Base-by-base conservation (phyloP, 1,284 basidiomycete genomes). In the Apiotrichum gamsii region DNA sequence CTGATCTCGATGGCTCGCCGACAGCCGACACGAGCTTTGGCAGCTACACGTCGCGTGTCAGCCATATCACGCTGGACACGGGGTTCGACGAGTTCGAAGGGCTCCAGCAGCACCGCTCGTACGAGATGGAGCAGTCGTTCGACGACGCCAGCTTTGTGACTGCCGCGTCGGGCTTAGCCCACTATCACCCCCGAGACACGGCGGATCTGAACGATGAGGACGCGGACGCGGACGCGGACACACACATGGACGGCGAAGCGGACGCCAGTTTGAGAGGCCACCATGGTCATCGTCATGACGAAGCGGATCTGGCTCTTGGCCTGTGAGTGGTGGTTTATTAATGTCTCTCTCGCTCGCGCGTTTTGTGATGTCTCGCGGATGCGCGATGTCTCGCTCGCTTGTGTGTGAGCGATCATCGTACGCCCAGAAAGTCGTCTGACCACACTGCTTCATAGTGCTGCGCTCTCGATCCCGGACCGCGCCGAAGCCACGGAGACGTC, bases 271-370 rank as follows among this genome's bases (percentile, higher is more conserved):
- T 28, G 8, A 28, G 25, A 28, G 25, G 25, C 25, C 25, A 28
- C 6, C 25, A 6, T 11, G 25, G 6, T 11, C 25, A 28, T 11
- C 25, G 11, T 6, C 25, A 28, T 28, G 25, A 39, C 10, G 37
- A 15, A 8, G 36, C 43, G 1, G 47, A 49, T 10, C 30, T 49
- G 10, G 41, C 39, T 14, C 23, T 49, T 10, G 42, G 43, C 15
- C 21, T 49, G 47, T 49, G 37, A 39, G 47, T 39, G 25, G 11
- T 11, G 25, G 8, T 28, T 28, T 6, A 6, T 28, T 11, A 28
- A n/a, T n/a, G n/a, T n/a, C n/a, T n/a, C n/a, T n/a, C n/a, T n/a
- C n/a, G n/a, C n/a, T n/a, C n/a, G n/a, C n/a, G n/a, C n/a, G n/a
- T 10, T 16, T 0, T 4, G n/a, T 21, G 30, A 34, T 5, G 13